A percentile compares a stretch with the other conserved stretches of the same genome.
Evolutionary conservation across 345 rosid genomes (phyloP).

Genomic region (Laguncularia racemosa): DNA sequence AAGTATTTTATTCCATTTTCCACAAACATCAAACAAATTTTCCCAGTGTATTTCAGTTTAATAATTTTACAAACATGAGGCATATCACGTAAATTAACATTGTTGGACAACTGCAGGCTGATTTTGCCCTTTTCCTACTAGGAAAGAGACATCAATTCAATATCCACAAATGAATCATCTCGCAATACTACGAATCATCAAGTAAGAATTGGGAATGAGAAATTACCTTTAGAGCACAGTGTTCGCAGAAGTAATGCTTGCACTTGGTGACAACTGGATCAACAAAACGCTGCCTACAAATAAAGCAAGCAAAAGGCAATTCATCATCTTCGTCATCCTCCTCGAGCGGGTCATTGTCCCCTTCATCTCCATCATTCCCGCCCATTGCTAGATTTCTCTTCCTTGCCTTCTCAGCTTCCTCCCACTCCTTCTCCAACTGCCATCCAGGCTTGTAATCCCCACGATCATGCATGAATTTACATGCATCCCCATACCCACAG

Average conservation of each 20-base stretch:
- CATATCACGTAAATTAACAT: too few species aligned
- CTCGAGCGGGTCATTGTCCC: slow-evolving; percentile 30
- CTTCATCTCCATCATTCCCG: slow-evolving; percentile 42
- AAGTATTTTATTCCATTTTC: too few species aligned
- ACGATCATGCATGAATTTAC: slow-evolving; percentile 88
- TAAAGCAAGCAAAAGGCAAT: slow-evolving; percentile 80
- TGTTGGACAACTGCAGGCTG: too few species aligned
- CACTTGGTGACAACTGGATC: slow-evolving; percentile 87
- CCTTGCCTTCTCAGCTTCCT: slow-evolving; percentile 78
- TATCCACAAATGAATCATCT: neutral
- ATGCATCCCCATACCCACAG: slow-evolving; percentile 88
- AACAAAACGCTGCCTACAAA: slow-evolving; percentile 66
- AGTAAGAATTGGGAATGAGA: neutral
- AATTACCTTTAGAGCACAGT: slow-evolving; percentile 78
- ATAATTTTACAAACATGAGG: too few species aligned
- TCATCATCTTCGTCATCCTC: slow-evolving; percentile 45
- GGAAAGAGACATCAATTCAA: too few species aligned
- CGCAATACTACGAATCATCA: neutral
- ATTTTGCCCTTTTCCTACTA: too few species aligned
- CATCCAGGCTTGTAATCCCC: slow-evolving; percentile 93
- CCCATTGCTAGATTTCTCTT: slow-evolving; percentile 73
- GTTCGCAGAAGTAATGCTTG: slow-evolving; percentile 90
- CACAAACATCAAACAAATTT: too few species aligned
- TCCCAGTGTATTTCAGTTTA: too few species aligned
- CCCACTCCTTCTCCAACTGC: slow-evolving; percentile 92